These are phyloP conservation scores for Meyerozyma carpophila DNA, from an alignment of 1,139 yeast species.

Conservation along the genomic window DNA sequence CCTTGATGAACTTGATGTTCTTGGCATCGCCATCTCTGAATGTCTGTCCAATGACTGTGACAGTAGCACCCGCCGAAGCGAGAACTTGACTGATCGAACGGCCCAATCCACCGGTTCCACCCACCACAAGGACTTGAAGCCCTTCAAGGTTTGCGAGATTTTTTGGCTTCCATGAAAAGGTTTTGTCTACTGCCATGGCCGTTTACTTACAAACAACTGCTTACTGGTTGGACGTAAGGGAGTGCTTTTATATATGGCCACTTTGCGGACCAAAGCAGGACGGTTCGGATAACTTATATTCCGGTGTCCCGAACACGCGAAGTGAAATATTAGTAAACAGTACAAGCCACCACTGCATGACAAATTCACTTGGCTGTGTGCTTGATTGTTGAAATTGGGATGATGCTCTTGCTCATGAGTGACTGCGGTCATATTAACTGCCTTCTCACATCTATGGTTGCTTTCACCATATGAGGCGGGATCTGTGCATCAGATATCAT, in stretches of 20 bases:
- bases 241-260: too few species aligned
- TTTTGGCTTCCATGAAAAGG: background rate
- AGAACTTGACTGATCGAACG: constrained; percentile 18
- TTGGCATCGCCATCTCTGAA: constrained; percentile 18
- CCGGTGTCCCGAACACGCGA: background rate
- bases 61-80: constrained; percentile 20
- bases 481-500: too few species aligned
- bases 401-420: too few species aligned
- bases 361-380: too few species aligned
- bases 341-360: too few species aligned
- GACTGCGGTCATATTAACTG: too few species aligned
- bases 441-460: too few species aligned
- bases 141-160: background rate
- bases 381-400: too few species aligned
- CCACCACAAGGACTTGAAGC: constrained; percentile 21
- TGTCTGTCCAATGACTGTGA: constrained; percentile 29
- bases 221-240: too few species aligned
- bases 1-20: constrained; percentile 22
- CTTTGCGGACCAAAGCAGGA: too few species aligned
- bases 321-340: background rate
- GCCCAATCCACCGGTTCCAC: constrained; percentile 36
- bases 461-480: too few species aligned
- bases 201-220: background rate
- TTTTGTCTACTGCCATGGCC: background rate
- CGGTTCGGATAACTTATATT: too few species aligned